Conservation (phyloP, 129 eudicot species). For the Chrysanthemum seticuspe region DNA sequence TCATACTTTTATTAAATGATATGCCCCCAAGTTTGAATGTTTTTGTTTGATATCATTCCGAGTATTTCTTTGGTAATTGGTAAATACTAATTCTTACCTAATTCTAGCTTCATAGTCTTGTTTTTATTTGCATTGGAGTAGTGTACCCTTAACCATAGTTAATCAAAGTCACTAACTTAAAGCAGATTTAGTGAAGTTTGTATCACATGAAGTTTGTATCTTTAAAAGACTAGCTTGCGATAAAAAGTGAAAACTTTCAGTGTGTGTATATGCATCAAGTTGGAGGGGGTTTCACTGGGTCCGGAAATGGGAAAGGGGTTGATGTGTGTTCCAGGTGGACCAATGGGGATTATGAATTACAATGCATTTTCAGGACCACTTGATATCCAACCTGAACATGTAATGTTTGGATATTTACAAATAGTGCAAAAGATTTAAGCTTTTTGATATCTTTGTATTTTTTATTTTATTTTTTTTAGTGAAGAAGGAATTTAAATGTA, state of each 20-base stretch:
- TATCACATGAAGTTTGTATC: not conserved
- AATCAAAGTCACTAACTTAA: not conserved
- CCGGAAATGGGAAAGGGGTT: not conserved
- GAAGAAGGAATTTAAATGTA: too few relatives aligned
- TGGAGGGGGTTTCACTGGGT: constrained; percentile 11
- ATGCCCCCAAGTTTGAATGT: not conserved
- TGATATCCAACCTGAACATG: constrained; percentile 10
- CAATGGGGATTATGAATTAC: not conserved
- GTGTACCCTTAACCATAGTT: constrained; percentile 4
- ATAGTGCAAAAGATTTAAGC: not conserved
- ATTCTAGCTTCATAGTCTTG: not conserved
- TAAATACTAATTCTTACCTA: not conserved
- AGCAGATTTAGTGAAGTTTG: constrained; percentile 1
- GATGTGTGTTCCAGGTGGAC: constrained; percentile 3
- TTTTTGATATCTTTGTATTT: too few relatives aligned
- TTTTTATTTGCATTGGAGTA: not conserved
- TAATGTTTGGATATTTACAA: not conserved
- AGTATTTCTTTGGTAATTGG: not conserved
- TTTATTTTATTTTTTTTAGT: too few relatives aligned
- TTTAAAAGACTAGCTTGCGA: not conserved
- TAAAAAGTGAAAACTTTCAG: not conserved
- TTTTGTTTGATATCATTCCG: not conserved
- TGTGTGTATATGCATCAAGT: constrained; percentile 4
- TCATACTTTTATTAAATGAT: not conserved
- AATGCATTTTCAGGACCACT: not conserved